These are phyloP conservation scores for Neurospora cerealis DNA, from an alignment of 495 filamentous ascomycete species.

Conservation along the genomic window DNA sequence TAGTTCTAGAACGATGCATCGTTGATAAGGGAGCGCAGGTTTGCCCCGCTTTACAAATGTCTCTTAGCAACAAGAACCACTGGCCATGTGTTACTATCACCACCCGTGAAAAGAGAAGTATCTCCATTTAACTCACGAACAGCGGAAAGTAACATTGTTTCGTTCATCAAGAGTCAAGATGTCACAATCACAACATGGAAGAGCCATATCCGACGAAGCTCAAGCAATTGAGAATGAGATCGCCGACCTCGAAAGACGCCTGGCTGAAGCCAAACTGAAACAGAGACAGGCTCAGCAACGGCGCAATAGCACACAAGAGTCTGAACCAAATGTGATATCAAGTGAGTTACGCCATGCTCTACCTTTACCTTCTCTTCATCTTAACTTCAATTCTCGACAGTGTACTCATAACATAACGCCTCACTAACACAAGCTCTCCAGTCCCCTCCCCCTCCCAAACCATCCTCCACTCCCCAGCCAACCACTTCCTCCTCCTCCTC, in stretches of 20 bases:
- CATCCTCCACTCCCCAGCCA: conserved; percentile 12
- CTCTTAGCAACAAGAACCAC: neutral
- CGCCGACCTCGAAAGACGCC: conserved; percentile 26
- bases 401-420: neutral
- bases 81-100: neutral
- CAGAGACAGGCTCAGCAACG: conserved; percentile 3
- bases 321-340: neutral
- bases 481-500: conserved; percentile 80
- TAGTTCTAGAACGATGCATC: neutral
- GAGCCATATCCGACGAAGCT: neutral
- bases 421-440: neutral
- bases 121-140: neutral
- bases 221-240: conserved; percentile 22
- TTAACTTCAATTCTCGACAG: neutral
- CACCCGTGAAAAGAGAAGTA: neutral
- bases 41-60: neutral
- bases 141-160: neutral
- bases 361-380: neutral
- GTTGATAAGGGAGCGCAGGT: neutral
- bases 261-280: conserved; percentile 25
- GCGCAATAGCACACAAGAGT: neutral
- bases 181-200: neutral
- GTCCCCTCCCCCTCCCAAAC: neutral
- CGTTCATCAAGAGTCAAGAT: neutral
- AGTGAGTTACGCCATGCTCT: neutral